Conservation (phyloP, 1,284 basidiomycete species). For the Salmacisia buchloeana region DNA sequence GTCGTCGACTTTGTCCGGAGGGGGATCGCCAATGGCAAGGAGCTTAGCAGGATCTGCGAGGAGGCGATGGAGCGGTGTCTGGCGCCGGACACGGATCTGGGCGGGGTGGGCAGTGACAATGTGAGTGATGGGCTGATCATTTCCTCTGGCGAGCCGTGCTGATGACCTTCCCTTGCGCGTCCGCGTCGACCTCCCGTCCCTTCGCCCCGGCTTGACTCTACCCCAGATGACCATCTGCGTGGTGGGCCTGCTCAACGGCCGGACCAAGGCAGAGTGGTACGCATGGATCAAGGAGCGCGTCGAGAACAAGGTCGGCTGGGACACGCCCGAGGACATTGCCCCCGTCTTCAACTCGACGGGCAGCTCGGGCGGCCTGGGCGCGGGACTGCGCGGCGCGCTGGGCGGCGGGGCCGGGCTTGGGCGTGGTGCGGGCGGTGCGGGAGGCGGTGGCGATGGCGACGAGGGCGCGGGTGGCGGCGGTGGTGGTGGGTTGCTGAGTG, state of each 20-base stretch:
- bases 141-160: not conserved
- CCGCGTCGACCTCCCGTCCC: no score
- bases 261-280: conserved; percentile 87
- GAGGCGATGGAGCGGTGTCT: conserved; percentile 88
- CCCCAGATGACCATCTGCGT: conserved; percentile 80
- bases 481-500: not conserved
- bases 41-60: conserved; percentile 76
- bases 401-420: no score
- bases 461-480: not conserved
- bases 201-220: not conserved
- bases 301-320: conserved; percentile 65
- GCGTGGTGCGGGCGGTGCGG: not conserved
- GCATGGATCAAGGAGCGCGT: conserved; percentile 82
- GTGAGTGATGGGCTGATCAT: conserved; percentile 17
- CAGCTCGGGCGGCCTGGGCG: conserved; percentile 11
- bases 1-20: conserved; percentile 83
- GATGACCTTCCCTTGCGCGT: no score
- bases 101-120: conserved; percentile 97
- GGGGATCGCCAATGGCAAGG: conserved; percentile 72
- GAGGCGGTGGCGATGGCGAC: not conserved
- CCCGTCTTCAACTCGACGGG: conserved; percentile 58
- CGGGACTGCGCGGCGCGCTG: conserved; percentile 14
- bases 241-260: conserved; percentile 78
- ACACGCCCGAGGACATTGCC: conserved; percentile 59
- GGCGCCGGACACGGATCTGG: conserved; percentile 85